Evolutionary conservation across 768 basidiomycete genomes (phyloP).

Genomic region (Leccinellum rugosiceps): DNA sequence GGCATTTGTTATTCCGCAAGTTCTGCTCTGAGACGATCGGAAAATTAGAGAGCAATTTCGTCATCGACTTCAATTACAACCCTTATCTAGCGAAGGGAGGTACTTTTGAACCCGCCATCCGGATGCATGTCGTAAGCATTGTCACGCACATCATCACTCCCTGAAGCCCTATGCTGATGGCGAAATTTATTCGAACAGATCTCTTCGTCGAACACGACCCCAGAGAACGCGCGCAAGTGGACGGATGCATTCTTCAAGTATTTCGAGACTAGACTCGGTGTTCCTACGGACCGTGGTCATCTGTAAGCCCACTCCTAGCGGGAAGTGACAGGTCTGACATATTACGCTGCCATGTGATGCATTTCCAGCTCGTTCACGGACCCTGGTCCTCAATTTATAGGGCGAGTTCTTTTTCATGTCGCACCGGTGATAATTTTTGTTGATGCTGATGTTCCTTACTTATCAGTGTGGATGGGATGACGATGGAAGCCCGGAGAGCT

Average conservation of each 20-base stretch:
- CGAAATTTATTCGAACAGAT: slow-evolving; percentile 33
- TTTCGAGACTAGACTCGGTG: slow-evolving; percentile 49
- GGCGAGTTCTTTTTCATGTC: neutral
- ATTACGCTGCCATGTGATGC: neutral
- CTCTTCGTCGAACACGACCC: slow-evolving; percentile 54
- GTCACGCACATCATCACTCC: neutral
- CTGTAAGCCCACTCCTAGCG: slow-evolving; percentile 37
- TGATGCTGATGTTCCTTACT: neutral
- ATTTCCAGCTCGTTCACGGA: slow-evolving; percentile 3
- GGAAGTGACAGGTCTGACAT: neutral
- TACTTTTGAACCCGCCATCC: slow-evolving; percentile 60
- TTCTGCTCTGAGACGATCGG: slow-evolving; percentile 46
- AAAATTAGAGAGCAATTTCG: slow-evolving; percentile 53
- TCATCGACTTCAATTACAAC: slow-evolving; percentile 49
- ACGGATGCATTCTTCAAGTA: slow-evolving; percentile 52
- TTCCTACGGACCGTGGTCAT: slow-evolving; percentile 52
- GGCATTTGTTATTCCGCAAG: neutral
- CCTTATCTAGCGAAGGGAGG: slow-evolving; percentile 56
- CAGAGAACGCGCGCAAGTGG: slow-evolving; percentile 46
- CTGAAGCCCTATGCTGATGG: neutral
- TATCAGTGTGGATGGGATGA: slow-evolving; percentile 3
- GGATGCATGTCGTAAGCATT: slow-evolving; percentile 27
- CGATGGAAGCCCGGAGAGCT: neutral
- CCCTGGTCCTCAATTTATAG: slow-evolving; percentile 4
- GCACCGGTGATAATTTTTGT: neutral